phyloP scores from a whole-genome alignment of 768 basidiomycete species.

The Phlebiopsis flavidoalba region DNA sequence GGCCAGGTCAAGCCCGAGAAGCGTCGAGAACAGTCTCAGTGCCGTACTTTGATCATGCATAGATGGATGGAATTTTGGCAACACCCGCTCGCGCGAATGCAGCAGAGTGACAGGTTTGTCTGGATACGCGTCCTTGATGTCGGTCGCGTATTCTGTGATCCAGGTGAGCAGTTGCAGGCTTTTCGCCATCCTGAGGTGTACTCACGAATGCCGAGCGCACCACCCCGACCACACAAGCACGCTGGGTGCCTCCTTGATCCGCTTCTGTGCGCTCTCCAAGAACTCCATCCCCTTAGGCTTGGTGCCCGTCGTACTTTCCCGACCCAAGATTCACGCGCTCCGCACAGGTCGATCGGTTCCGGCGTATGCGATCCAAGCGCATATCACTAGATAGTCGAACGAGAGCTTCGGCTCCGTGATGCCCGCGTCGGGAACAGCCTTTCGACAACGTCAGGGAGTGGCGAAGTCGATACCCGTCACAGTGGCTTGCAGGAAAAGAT shows the following conservation, averaged over 20 bases:
- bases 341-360: slow-evolving; percentile 50
- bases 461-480: slow-evolving; percentile 34
- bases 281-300: slow-evolving; percentile 47
- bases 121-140: slow-evolving; percentile 52
- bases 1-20: neutral
- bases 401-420: slow-evolving; percentile 29
- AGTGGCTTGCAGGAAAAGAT: slow-evolving; percentile 40
- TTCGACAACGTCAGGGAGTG: slow-evolving; percentile 39
- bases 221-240: slow-evolving; percentile 70
- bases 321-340: slow-evolving; percentile 1
- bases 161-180: neutral
- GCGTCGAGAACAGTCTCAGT: too few species aligned
- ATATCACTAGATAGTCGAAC: slow-evolving; percentile 57
- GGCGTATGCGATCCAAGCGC: slow-evolving; percentile 57
- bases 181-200: slow-evolving; percentile 5
- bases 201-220: slow-evolving; percentile 68
- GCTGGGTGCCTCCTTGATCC: slow-evolving; percentile 40
- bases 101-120: slow-evolving; percentile 50
- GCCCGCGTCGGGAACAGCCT: slow-evolving; percentile 41
- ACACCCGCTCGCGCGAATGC: slow-evolving; percentile 48
- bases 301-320: slow-evolving; percentile 25
- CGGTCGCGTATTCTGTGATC: slow-evolving; percentile 53
- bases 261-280: slow-evolving; percentile 43
- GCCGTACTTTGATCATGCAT: slow-evolving; percentile 48
- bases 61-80: slow-evolving; percentile 45